phyloP scores from a whole-genome alignment of 1,139 yeast species.

The Blastobotrys aristatus region DNA sequence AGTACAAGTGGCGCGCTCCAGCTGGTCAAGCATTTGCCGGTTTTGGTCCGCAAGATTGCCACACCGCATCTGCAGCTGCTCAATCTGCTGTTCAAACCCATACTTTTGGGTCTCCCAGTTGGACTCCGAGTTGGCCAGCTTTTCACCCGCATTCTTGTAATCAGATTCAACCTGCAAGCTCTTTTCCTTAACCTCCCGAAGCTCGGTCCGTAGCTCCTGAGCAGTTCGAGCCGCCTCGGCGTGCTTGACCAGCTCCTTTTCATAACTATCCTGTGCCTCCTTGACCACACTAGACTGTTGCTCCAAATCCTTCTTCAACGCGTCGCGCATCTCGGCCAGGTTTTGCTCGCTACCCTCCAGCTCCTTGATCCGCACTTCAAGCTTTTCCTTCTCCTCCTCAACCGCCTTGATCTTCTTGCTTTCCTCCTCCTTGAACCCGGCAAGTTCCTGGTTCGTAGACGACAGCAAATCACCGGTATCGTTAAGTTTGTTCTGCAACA shows the following conservation, averaged over 20 bases:
- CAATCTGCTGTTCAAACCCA: constrained; percentile 51
- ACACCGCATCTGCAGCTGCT: constrained; percentile 42
- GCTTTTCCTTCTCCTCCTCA: constrained; percentile 36
- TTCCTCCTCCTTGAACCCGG: constrained; percentile 23
- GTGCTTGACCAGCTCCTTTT: constrained; percentile 52
- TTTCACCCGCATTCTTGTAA: constrained; percentile 33
- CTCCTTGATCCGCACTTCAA: constrained; percentile 41
- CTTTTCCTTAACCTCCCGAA: constrained; percentile 38
- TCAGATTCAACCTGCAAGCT: constrained; percentile 36
- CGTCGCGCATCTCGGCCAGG: constrained; percentile 21
- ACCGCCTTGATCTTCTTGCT: constrained; percentile 24
- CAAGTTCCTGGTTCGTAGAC: constrained; percentile 23
- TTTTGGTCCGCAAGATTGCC: constrained; percentile 64
- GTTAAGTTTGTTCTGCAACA: constrained; percentile 37
- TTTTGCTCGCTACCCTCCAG: constrained; percentile 40
- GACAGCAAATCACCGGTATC: constrained; percentile 33
- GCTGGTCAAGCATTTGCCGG: constrained; percentile 59
- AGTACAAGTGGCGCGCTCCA: constrained; percentile 40
- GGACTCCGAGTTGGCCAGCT: constrained; percentile 36
- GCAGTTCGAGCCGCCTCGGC: constrained; percentile 49
- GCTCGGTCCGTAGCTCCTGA: constrained; percentile 42
- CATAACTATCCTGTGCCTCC: constrained; percentile 54
- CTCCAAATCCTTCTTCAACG: constrained; percentile 44
- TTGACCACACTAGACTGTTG: constrained; percentile 47
- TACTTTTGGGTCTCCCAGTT: constrained; percentile 43